Evolutionary conservation across 768 basidiomycete genomes (phyloP).

Genomic region (Russula virescens): DNA sequence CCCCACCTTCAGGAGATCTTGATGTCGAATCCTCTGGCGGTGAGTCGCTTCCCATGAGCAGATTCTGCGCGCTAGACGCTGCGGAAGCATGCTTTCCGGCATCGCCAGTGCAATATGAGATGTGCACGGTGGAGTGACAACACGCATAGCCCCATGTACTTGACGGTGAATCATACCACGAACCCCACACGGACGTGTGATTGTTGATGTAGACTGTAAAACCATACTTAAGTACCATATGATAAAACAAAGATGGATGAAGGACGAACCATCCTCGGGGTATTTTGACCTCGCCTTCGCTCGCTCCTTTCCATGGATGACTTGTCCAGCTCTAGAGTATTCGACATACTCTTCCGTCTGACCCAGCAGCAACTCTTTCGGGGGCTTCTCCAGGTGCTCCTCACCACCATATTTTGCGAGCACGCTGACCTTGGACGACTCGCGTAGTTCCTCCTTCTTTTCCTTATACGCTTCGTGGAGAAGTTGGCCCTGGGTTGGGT

Average conservation of each 20-base stretch:
- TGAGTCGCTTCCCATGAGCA: constrained; percentile 38
- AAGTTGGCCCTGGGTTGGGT: constrained; percentile 92
- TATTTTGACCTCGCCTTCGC: constrained; percentile 90
- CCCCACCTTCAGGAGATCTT: constrained; percentile 5
- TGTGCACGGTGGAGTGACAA: constrained; percentile 80
- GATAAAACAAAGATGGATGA: constrained; percentile 3
- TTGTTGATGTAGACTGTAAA: constrained; percentile 91
- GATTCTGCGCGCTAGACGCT: constrained; percentile 67
- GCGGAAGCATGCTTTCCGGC: constrained; percentile 74
- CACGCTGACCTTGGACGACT: constrained; percentile 83
- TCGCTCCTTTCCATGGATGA: constrained; percentile 86
- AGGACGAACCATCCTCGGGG: constrained; percentile 80
- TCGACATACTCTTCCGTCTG: constrained; percentile 98
- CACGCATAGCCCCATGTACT: constrained; percentile 91
- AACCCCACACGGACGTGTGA: constrained; percentile 96
- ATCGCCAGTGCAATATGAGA: constrained; percentile 87
- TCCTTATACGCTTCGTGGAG: constrained; percentile 86
- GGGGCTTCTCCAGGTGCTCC: constrained; percentile 83
- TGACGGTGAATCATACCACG: constrained; percentile 72
- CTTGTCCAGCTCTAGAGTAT: constrained; percentile 86
- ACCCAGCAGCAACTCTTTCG: constrained; percentile 84
- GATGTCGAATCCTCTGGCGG: constrained; percentile 17
- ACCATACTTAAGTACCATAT: too few relatives aligned
- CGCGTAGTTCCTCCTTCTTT: constrained; percentile 89
- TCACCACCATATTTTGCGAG: constrained; percentile 92